Conservation (phyloP, 2,329 filamentous ascomycete genomes). For the Pseudogymnoascus sp. region DNA sequence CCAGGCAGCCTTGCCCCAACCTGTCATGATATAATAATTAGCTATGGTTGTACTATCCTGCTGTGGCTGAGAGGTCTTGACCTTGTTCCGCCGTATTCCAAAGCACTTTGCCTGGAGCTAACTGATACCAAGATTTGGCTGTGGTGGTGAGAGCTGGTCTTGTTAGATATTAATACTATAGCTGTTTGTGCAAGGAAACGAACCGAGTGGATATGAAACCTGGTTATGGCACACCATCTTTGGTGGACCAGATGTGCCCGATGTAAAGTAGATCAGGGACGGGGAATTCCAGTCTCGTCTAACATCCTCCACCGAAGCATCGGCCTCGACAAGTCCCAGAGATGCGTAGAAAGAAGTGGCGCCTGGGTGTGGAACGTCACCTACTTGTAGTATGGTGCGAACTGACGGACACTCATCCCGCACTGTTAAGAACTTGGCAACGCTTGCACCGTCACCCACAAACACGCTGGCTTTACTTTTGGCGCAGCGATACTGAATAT, state of each 20-base stretch:
- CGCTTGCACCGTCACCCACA: constrained; percentile 29
- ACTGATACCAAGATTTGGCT: constrained; percentile 31
- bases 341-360: background rate
- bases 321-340: constrained; percentile 21
- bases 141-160: constrained; percentile 29
- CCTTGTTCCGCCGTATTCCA: constrained; percentile 35
- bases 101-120: constrained; percentile 29
- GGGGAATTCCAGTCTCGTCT: constrained; percentile 13
- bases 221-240: constrained; percentile 36
- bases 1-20: constrained; percentile 36
- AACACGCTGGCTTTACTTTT: constrained; percentile 30
- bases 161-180: background rate
- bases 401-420: constrained; percentile 26
- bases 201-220: constrained; percentile 32
- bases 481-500: constrained; percentile 31
- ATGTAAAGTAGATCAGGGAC: constrained; percentile 33
- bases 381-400: constrained; percentile 28
- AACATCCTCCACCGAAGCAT: constrained; percentile 22
- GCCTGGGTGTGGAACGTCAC: constrained; percentile 7
- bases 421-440: constrained; percentile 29
- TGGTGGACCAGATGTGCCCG: constrained; percentile 32
- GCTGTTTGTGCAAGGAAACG: background rate
- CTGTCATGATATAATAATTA: constrained; percentile 9
- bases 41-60: background rate
- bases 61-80: background rate